Evolutionary conservation across 495 filamentous ascomycete genomes (phyloP).

Genomic region (Neurospora sp.): DNA sequence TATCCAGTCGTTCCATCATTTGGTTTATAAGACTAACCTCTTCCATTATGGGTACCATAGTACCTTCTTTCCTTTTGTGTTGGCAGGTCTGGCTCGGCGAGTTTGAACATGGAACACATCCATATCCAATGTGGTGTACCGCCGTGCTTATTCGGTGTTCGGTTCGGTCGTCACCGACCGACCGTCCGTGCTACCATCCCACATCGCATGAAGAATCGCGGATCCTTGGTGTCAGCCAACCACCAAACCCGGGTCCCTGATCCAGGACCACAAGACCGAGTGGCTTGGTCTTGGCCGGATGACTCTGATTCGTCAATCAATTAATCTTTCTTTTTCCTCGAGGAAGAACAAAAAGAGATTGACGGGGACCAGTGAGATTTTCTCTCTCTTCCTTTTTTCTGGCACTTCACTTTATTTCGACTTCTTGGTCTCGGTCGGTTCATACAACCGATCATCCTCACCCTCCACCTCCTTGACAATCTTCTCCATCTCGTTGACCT

Average conservation of each 20-base stretch:
- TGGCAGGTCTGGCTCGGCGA: neutral
- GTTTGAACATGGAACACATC: neutral
- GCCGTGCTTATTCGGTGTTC: neutral
- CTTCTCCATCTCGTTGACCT: constrained; percentile 77
- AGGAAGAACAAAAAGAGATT: neutral
- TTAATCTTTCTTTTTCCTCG: neutral
- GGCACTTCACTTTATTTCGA: constrained; percentile 17
- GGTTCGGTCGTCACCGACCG: neutral
- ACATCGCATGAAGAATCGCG: neutral
- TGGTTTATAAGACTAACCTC: neutral
- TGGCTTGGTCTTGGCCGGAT: neutral
- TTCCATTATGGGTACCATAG: neutral
- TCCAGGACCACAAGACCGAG: neutral
- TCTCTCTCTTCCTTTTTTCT: neutral
- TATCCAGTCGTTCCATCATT: neutral
- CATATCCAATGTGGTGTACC: neutral
- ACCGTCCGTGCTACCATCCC: neutral
- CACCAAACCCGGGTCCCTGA: neutral
- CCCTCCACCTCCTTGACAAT: constrained; percentile 80
- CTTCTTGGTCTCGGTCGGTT: constrained; percentile 38
- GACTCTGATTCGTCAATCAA: neutral
- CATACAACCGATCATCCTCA: constrained; percentile 70
- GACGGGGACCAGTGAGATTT: neutral
- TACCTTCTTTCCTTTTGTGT: neutral
- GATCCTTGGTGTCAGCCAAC: neutral